Evolutionary conservation across 805 yeast genomes (phyloP).

Genomic region (Pichia paraexigua): DNA sequence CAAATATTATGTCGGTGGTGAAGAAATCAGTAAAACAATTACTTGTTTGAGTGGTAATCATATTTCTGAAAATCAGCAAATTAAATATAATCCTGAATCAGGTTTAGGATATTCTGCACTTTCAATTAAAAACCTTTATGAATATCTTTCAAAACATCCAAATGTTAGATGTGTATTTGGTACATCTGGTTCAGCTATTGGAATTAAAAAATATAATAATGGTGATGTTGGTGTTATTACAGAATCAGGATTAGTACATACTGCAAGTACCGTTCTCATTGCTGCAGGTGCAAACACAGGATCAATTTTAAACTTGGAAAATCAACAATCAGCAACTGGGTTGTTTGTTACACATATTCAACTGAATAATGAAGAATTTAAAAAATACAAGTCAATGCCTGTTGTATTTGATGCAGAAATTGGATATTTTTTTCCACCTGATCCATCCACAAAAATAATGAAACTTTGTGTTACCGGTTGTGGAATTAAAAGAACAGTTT

Average conservation of each 20-base stretch:
- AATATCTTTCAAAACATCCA: conserved; percentile 14
- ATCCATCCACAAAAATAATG: conserved; percentile 26
- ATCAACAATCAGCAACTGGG: conserved; percentile 33
- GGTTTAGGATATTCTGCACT: conserved; percentile 35
- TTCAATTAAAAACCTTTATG: conserved; percentile 27
- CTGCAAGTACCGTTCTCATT: conserved; percentile 29
- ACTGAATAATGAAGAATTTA: conserved; percentile 30
- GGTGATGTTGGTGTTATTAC: conserved; percentile 18
- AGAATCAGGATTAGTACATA: conserved; percentile 22
- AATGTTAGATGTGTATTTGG: conserved; percentile 32
- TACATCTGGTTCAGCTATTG: conserved; percentile 17
- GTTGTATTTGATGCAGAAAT: conserved; percentile 35
- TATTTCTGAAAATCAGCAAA: conserved; percentile 10
- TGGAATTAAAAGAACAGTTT: conserved; percentile 22
- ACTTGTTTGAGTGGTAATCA: conserved; percentile 12
- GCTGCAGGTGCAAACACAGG: conserved; percentile 35
- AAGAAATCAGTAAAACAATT: conserved; percentile 20
- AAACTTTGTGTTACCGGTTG: conserved; percentile 33
- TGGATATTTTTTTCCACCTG: conserved; percentile 45
- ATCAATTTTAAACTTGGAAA: conserved; percentile 23
- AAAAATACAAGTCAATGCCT: conserved; percentile 31
- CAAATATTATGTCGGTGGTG: conserved; percentile 23
- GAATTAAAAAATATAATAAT: conserved; percentile 6
- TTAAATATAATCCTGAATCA: conserved; percentile 32
- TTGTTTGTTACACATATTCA: conserved; percentile 33